Evolutionary conservation across 2,329 filamentous ascomycete genomes (phyloP).

Genomic region (Graphilbum sp.): DNA sequence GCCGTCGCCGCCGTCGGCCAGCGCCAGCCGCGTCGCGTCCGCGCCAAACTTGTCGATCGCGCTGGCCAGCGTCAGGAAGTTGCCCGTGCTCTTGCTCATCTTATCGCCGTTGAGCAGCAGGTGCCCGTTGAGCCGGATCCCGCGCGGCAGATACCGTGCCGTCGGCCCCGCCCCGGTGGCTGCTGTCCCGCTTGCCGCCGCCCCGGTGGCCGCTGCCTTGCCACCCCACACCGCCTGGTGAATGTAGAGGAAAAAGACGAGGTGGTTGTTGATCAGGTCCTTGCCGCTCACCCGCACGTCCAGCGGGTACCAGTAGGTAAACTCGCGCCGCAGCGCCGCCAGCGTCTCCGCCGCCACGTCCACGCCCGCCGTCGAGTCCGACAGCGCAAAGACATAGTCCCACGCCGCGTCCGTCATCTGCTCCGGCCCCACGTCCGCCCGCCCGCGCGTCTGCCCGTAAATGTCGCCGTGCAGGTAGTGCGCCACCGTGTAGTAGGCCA

Average conservation of each 20-base stretch:
- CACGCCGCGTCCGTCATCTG: conserved; percentile 92
- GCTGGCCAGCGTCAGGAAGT: conserved; percentile 84
- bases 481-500: conserved; percentile 58
- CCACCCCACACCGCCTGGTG: conserved; percentile 78
- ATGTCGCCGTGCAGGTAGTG: conserved; percentile 65
- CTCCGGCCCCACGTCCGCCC: conserved; percentile 41
- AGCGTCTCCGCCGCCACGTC: conserved; percentile 34
- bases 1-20: conserved; percentile 87
- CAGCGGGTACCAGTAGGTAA: conserved; percentile 93
- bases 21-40: conserved; percentile 72
- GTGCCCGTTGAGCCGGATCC: conserved; percentile 81
- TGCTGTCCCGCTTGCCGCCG: too few species aligned
- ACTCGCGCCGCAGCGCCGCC: conserved; percentile 71
- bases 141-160: conserved; percentile 71
- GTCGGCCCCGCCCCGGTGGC: too few species aligned
- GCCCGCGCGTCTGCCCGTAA: conserved; percentile 49
- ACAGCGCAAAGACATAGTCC: conserved; percentile 84
- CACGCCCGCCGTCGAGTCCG: not conserved
- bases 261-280: conserved; percentile 82
- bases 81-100: conserved; percentile 96
- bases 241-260: conserved; percentile 92
- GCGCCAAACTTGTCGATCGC: conserved; percentile 85
- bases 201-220: conserved; percentile 31
- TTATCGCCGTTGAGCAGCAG: conserved; percentile 91
- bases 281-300: conserved; percentile 82